These are phyloP conservation scores for Trichaptum fuscoviolaceum DNA, from an alignment of 768 basidiomycete species.

Conservation along the genomic window DNA sequence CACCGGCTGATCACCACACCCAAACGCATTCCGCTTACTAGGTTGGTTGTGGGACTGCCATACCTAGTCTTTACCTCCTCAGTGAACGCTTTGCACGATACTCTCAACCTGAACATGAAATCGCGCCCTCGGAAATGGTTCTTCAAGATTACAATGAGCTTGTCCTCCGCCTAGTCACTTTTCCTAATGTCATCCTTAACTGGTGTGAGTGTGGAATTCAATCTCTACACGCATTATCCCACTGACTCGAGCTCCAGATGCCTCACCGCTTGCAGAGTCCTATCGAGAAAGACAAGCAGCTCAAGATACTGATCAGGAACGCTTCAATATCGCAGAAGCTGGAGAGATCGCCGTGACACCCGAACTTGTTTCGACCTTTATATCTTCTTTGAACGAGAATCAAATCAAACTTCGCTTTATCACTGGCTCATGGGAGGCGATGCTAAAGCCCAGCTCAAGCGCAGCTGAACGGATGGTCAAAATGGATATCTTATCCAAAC, in stretches of 20 bases:
- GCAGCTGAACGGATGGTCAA: constrained; percentile 20
- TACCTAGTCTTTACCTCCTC: constrained; percentile 77
- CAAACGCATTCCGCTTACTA: constrained; percentile 26
- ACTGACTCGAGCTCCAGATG: constrained; percentile 36
- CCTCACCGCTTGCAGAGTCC: constrained; percentile 48
- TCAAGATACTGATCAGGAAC: constrained; percentile 22
- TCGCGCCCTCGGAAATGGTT: constrained; percentile 50
- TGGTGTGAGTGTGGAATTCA: constrained; percentile 62
- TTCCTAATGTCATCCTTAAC: constrained; percentile 71
- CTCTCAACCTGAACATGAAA: constrained; percentile 6
- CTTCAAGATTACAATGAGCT: constrained; percentile 90
- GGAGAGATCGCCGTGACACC: constrained; percentile 66
- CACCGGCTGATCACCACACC: neutral
- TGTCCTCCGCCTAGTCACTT: constrained; percentile 72
- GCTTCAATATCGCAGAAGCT: constrained; percentile 28
- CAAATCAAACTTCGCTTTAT: constrained; percentile 68
- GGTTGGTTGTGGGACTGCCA: constrained; percentile 91
- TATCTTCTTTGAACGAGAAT: constrained; percentile 44
- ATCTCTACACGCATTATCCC: neutral
- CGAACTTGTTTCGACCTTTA: constrained; percentile 61
- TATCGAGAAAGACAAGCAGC: constrained; percentile 37
- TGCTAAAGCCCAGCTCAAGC: constrained; percentile 31
- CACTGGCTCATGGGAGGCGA: constrained; percentile 70
- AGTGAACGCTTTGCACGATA: constrained; percentile 49
- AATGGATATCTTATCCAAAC: neutral